These are phyloP conservation scores for Podila horticola DNA, from an alignment of 192 early-diverging fungal genomes.

Conservation along the genomic window DNA sequence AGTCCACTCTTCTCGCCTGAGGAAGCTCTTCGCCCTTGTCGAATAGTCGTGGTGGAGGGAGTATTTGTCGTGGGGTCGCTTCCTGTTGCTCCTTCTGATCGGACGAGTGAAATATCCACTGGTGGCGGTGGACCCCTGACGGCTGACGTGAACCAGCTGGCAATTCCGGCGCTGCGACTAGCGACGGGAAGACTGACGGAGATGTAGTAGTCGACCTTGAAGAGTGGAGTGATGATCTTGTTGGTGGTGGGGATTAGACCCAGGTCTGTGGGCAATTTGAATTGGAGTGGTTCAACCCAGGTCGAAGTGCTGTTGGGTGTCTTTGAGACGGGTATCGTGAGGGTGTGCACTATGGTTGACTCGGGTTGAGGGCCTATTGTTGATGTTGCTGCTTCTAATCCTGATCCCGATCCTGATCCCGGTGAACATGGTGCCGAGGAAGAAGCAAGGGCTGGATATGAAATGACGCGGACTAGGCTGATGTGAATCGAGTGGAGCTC, in stretches of 20 bases:
- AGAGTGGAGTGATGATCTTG: conserved; percentile 43
- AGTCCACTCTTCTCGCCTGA: conserved; percentile 36
- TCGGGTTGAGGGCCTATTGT: conserved; percentile 4
- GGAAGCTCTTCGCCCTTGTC: neutral
- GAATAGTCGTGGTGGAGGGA: neutral
- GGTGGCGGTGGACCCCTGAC: conserved; percentile 26
- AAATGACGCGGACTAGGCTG: conserved; percentile 33
- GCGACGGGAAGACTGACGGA: conserved; percentile 32
- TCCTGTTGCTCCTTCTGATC: neutral
- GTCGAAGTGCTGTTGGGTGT: conserved; percentile 24
- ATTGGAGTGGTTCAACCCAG: conserved; percentile 32
- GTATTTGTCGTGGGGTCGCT: neutral
- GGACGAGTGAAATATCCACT: conserved; percentile 40
- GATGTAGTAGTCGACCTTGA: conserved; percentile 43
- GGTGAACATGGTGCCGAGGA: conserved; percentile 7
- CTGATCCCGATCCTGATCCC: neutral
- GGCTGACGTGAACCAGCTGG: conserved; percentile 45
- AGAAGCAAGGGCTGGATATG: conserved; percentile 14
- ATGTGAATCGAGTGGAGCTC: conserved; percentile 31
- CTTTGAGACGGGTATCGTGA: conserved; percentile 27
- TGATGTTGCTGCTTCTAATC: neutral
- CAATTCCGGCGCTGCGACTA: conserved; percentile 20
- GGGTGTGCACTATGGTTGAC: conserved; percentile 27
- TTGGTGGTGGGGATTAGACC: conserved; percentile 46
- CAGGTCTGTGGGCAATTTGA: conserved; percentile 29